Evolutionary conservation across 495 filamentous ascomycete species (phyloP).

Genomic region (Talaromyces ruber): DNA sequence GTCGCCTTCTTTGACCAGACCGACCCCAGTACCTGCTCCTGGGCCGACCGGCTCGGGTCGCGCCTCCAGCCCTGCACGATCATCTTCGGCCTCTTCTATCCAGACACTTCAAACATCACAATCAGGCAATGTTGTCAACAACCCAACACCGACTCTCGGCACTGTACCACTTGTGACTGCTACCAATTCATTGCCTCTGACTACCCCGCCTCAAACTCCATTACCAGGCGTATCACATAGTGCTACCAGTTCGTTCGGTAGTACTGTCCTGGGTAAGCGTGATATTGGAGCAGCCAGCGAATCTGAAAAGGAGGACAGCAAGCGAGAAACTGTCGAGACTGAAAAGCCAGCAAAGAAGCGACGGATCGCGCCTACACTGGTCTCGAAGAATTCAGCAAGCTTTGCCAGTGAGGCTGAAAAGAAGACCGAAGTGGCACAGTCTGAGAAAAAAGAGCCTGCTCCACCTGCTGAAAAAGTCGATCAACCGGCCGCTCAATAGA

Average conservation of each 20-base stretch:
- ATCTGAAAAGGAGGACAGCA: constrained; percentile 53
- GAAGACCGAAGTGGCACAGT: neutral
- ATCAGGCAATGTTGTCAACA: constrained; percentile 47
- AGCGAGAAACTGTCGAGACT: constrained; percentile 19
- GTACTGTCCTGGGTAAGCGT: constrained; percentile 49
- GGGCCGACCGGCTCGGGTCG: constrained; percentile 41
- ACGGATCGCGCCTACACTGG: constrained; percentile 67
- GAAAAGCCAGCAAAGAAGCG: constrained; percentile 57
- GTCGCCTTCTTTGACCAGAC: constrained; percentile 45
- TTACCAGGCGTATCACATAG: constrained; percentile 34
- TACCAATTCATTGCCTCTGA: constrained; percentile 55
- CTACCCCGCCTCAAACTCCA: constrained; percentile 78
- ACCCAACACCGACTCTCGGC: constrained; percentile 68
- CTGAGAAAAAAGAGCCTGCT: too few relatives aligned
- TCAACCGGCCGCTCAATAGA: neutral
- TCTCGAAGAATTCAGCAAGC: constrained; percentile 22
- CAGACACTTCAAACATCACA: constrained; percentile 46
- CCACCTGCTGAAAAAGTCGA: neutral
- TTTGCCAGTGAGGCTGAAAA: neutral
- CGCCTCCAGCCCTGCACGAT: constrained; percentile 69
- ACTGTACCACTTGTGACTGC: constrained; percentile 68
- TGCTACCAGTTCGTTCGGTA: constrained; percentile 28
- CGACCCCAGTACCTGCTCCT: constrained; percentile 30
- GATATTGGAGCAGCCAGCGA: constrained; percentile 36
- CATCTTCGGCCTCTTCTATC: constrained; percentile 81